Percentiles rank a stretch among this genome's conserved stretches.
Conservation (phyloP, 352 stramenopile species). For the Pythium periplocum region DNA sequence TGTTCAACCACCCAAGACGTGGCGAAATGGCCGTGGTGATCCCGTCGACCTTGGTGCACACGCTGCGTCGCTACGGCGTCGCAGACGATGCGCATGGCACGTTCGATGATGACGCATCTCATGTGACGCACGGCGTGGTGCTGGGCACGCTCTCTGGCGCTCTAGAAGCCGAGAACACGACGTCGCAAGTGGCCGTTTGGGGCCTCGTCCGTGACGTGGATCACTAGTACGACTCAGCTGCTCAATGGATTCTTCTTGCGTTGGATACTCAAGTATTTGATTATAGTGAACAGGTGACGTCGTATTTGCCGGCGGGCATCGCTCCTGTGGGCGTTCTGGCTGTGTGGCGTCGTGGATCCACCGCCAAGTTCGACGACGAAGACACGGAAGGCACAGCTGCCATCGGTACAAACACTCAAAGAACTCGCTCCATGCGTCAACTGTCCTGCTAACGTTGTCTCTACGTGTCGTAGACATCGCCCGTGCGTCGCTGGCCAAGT, state of each 20-base stretch:
- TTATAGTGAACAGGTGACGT: slow-evolving; percentile 9
- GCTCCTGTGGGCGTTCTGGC: slow-evolving; percentile 14
- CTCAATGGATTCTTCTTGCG: no score
- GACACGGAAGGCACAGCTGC: neutral
- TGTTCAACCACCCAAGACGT: no score
- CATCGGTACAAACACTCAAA: no score
- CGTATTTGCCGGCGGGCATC: slow-evolving; percentile 24
- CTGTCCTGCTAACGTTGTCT: no score
- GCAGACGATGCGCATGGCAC: neutral
- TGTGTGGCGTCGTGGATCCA: slow-evolving; percentile 18
- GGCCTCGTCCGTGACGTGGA: slow-evolving; percentile 5
- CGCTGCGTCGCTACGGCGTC: slow-evolving; percentile 27
- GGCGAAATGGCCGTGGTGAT: slow-evolving; percentile 6
- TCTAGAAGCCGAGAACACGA: slow-evolving; percentile 4
- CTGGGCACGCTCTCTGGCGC: slow-evolving; percentile 16
- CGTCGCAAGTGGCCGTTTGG: slow-evolving; percentile 7
- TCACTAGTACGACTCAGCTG: neutral
- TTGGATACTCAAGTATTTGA: no score
- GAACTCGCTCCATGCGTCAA: no score
- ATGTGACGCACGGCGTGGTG: slow-evolving; percentile 14
- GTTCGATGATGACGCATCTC: neutral
- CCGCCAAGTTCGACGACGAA: slow-evolving; percentile 1
- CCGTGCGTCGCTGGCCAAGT: no score
- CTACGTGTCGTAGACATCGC: no score
- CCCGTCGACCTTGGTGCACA: slow-evolving; percentile 28